phyloP scores from a whole-genome alignment of 345 rosid species.

The Euphorbia pulcherrima region DNA sequence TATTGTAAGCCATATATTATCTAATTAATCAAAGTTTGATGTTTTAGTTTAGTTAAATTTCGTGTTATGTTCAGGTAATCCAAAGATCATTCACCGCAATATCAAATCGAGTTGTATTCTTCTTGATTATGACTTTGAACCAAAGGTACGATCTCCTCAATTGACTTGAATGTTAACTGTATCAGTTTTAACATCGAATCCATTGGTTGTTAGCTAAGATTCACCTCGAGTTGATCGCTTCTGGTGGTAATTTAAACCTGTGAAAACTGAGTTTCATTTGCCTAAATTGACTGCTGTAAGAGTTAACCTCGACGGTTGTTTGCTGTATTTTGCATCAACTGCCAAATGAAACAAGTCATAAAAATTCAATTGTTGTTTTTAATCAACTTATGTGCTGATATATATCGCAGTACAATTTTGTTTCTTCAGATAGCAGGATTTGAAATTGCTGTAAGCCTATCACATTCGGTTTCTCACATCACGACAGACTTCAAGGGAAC shows the following conservation, averaged over 20 bases:
- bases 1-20: background rate
- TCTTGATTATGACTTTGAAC: conserved; percentile 23
- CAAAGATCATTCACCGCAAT: conserved; percentile 25
- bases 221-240: too few species aligned
- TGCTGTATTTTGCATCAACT: background rate
- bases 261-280: too few species aligned
- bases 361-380: background rate
- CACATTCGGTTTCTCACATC: background rate
- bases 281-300: too few species aligned
- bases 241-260: too few species aligned
- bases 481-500: background rate
- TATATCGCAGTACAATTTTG: too few species aligned
- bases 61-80: conserved; percentile 13
- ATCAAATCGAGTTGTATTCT: conserved; percentile 20
- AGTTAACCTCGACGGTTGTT: background rate
- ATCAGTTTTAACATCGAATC: too few species aligned
- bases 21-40: too few species aligned
- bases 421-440: conserved; percentile 13
- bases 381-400: background rate
- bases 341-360: background rate
- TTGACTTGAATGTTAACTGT: background rate
- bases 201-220: too few species aligned
- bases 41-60: background rate
- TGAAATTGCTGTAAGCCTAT: background rate
- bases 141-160: conserved; percentile 12